phyloP scores from a whole-genome alignment of 1,284 basidiomycete species.

The Coniferiporia sulphurascens region DNA sequence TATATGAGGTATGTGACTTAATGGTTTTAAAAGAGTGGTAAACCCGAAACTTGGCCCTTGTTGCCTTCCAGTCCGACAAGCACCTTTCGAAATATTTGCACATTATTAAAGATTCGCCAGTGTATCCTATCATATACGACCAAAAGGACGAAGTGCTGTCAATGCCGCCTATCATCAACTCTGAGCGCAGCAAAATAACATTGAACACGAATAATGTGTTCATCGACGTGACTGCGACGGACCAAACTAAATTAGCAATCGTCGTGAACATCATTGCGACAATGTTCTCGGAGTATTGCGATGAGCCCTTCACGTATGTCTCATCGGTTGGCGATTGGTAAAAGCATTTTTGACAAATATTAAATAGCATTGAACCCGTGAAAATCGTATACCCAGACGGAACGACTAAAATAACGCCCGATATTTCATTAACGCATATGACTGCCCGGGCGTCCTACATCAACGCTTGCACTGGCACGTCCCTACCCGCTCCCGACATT shows the following conservation, averaged over 20 bases:
- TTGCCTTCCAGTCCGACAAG: slow-evolving; percentile 71
- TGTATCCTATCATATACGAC: slow-evolving; percentile 98
- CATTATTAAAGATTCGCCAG: slow-evolving; percentile 92
- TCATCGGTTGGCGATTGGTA: not conserved
- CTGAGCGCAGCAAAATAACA: slow-evolving; percentile 95
- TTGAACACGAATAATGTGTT: slow-evolving; percentile 93
- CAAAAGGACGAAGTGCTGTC: slow-evolving; percentile 82
- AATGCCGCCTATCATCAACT: slow-evolving; percentile 99
- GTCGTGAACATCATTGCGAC: slow-evolving; percentile 92
- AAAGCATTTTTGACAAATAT: not conserved
- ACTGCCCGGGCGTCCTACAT: slow-evolving; percentile 86
- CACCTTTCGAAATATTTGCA: slow-evolving; percentile 86
- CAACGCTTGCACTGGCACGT: slow-evolving; percentile 91
- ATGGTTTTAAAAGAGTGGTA: not conserved
- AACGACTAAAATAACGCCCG: slow-evolving; percentile 71
- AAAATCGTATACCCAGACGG: slow-evolving; percentile 80
- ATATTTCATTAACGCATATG: slow-evolving; percentile 69
- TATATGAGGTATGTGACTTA: slow-evolving; percentile 69
- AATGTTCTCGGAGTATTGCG: slow-evolving; percentile 98
- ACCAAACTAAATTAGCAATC: slow-evolving; percentile 93
- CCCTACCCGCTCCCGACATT: slow-evolving; percentile 58
- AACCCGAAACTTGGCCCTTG: not conserved
- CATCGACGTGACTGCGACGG: slow-evolving; percentile 97
- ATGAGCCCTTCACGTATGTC: slow-evolving; percentile 83
- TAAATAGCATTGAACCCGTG: slow-evolving; percentile 81